Percentiles rank a stretch among this genome's conserved stretches.
phyloP scores from a whole-genome alignment of 2,329 filamentous ascomycete genomes.

The Thielaviopsis punctulata region DNA sequence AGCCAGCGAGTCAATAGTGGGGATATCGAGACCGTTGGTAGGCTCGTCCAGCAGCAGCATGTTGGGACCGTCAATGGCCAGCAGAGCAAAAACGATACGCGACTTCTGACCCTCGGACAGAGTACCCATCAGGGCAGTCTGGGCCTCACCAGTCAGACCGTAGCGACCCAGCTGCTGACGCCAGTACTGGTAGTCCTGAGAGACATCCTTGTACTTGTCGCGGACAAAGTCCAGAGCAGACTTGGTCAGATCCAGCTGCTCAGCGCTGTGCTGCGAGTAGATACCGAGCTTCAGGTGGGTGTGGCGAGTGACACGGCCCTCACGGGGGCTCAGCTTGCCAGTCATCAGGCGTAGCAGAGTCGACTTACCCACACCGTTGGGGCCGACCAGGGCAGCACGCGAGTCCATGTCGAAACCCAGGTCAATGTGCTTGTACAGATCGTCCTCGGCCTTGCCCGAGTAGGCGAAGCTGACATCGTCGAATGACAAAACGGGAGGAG shows the following conservation, averaged over 20 bases:
- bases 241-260: constrained; percentile 97
- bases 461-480: constrained; percentile 98
- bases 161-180: constrained; percentile 91
- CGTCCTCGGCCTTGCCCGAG: constrained; percentile 74
- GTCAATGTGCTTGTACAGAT: constrained; percentile 90
- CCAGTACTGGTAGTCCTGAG: constrained; percentile 99
- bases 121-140: constrained; percentile 95
- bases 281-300: constrained; percentile 96
- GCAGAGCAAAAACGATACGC: constrained; percentile 90
- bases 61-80: constrained; percentile 91
- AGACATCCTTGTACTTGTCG: constrained; percentile 78
- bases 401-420: constrained; percentile 99
- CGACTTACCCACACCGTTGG: constrained; percentile 98
- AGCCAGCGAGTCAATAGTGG: constrained; percentile 91
- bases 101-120: constrained; percentile 95
- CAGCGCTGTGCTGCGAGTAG: constrained; percentile 96
- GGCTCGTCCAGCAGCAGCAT: constrained; percentile 97
- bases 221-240: constrained; percentile 93
- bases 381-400: constrained; percentile 86
- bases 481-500: constrained; percentile 87
- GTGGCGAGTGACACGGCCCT: constrained; percentile 70
- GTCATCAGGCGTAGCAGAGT: constrained; percentile 94
- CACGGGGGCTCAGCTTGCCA: constrained; percentile 74
- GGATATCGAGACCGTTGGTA: constrained; percentile 98
- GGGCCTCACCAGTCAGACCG: constrained; percentile 78